A percentile compares a stretch with the other conserved stretches of the same genome.
These are phyloP conservation scores for Cucumis melo DNA, from an alignment of 306 rosid genomes.

Conservation along the genomic window DNA sequence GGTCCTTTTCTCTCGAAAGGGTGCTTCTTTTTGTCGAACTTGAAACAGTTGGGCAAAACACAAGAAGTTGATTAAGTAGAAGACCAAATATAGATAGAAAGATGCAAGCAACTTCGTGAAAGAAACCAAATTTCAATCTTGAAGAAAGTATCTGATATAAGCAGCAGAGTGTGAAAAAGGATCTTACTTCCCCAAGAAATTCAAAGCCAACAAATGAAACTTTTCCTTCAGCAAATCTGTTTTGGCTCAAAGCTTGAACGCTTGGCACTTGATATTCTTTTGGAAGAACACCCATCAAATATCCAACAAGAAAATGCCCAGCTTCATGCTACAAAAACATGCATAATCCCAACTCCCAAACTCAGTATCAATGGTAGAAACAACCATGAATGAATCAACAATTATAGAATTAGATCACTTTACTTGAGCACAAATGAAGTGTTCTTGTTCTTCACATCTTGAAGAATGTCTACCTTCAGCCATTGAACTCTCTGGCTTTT, in stretches of 20 bases:
- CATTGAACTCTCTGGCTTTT: slow-evolving; percentile 1
- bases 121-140: not conserved
- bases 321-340: slow-evolving; percentile 83
- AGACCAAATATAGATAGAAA: not conserved
- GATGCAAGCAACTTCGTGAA: not conserved
- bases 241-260: slow-evolving; percentile 39
- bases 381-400: slow-evolving; percentile 3
- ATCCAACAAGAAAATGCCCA: slow-evolving; percentile 89
- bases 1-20: no score
- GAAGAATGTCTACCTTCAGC: not conserved
- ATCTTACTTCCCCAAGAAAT: slow-evolving; percentile 64
- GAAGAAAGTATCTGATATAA: not conserved
- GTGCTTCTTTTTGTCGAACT: not conserved
- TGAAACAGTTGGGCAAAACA: not conserved
- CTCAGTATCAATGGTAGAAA: not conserved
- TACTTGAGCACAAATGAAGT: slow-evolving; percentile 12
- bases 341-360: not conserved
- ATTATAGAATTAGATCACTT: slow-evolving; percentile 14
- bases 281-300: slow-evolving; percentile 80
- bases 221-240: slow-evolving; percentile 48
- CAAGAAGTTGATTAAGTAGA: not conserved
- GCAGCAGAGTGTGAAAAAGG: not conserved
- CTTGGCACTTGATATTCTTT: slow-evolving; percentile 60
- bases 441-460: slow-evolving; percentile 6
- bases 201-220: slow-evolving; percentile 75